These are phyloP conservation scores for Microdochium bolleyi DNA, from an alignment of 2,329 filamentous ascomycete species.

Conservation along the genomic window DNA sequence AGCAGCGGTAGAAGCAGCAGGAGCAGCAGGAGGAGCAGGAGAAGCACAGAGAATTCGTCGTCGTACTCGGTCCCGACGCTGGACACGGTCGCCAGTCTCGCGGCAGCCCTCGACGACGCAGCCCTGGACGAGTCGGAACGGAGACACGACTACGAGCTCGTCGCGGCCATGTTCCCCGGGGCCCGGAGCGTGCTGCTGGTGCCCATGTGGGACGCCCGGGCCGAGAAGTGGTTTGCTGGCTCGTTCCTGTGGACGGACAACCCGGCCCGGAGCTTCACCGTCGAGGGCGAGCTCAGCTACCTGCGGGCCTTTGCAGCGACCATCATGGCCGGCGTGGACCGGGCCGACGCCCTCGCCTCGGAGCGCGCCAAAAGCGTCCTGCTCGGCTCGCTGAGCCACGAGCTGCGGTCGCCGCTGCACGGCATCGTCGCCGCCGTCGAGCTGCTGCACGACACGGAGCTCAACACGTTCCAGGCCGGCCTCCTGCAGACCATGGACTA, in stretches of 20 bases:
- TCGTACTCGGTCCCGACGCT: too few species aligned
- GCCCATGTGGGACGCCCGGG: constrained; percentile 37
- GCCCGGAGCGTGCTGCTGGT: constrained; percentile 38
- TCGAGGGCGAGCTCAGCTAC: constrained; percentile 40
- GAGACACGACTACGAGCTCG: constrained; percentile 17
- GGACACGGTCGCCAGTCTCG: too few species aligned
- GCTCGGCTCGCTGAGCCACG: constrained; percentile 52
- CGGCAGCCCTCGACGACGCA: too few species aligned
- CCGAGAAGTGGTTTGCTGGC: constrained; percentile 39
- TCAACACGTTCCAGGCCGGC: constrained; percentile 36
- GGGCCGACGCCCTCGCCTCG: constrained; percentile 26
- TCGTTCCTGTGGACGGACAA: constrained; percentile 40
- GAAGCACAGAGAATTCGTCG: too few species aligned
- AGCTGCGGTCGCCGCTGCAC: constrained; percentile 52
- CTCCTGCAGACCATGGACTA: constrained; percentile 40
- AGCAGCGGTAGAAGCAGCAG: too few species aligned
- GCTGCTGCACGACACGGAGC: constrained; percentile 40
- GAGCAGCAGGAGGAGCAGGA: too few species aligned
- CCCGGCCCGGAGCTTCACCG: constrained; percentile 32
- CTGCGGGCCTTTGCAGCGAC: constrained; percentile 43
- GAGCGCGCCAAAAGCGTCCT: constrained; percentile 48
- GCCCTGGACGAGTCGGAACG: too few species aligned
- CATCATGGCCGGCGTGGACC: constrained; percentile 47
- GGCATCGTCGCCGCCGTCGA: constrained; percentile 49
- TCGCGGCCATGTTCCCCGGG: constrained; percentile 28